Evolutionary conservation across 2,329 filamentous ascomycete genomes (phyloP).

Genomic region (Ciborinia camelliae): DNA sequence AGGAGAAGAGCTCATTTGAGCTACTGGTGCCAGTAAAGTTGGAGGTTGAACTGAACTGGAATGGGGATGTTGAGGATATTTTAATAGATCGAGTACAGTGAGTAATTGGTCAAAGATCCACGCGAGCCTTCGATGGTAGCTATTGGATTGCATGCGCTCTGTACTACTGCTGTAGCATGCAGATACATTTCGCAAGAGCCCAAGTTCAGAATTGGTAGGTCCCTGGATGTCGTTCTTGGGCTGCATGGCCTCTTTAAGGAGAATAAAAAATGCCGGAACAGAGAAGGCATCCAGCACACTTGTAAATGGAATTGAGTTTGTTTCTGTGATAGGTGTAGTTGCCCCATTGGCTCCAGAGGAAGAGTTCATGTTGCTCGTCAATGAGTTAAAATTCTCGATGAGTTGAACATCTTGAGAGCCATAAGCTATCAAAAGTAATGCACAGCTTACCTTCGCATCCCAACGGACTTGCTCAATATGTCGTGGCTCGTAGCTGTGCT

Average conservation of each 20-base stretch:
- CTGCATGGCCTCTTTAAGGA: background rate
- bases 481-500: slow-evolving; percentile 11
- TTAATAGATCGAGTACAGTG: background rate
- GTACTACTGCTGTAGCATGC: slow-evolving; percentile 14
- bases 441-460: slow-evolving; percentile 15
- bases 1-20: too few relatives aligned
- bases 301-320: background rate
- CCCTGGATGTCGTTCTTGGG: background rate
- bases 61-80: background rate
- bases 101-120: slow-evolving; percentile 15
- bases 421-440: background rate
- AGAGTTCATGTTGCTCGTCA: background rate
- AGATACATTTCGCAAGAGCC: slow-evolving; percentile 12
- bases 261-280: background rate
- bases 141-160: slow-evolving; percentile 18
- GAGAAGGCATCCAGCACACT: slow-evolving; percentile 5
- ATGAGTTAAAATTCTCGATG: background rate
- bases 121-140: slow-evolving; percentile 17
- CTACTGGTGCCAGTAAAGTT: too few relatives aligned
- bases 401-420: background rate
- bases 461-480: slow-evolving; percentile 11
- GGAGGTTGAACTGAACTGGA: too few relatives aligned
- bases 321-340: background rate
- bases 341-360: background rate
- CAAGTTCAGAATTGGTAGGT: background rate